Conservation (phyloP, 345 rosid genomes). For the Acer negundo region DNA sequence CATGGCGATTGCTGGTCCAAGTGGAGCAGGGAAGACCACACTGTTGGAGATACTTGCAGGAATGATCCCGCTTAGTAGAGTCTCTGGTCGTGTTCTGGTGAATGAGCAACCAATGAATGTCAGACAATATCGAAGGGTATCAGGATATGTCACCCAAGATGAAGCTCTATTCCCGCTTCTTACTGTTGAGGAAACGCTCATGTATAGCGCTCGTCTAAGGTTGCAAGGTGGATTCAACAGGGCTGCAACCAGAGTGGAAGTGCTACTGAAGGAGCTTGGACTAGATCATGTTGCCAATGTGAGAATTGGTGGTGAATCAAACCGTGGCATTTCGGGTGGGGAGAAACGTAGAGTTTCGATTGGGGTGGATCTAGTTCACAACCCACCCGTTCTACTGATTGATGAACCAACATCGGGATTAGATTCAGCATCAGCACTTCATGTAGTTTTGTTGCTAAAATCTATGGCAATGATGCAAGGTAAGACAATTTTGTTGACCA, state of each 20-base stretch:
- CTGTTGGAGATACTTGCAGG: conserved; percentile 36
- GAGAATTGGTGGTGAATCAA: conserved; percentile 27
- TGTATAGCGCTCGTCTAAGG: conserved; percentile 36
- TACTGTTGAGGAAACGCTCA: conserved; percentile 35
- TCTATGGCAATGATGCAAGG: conserved; percentile 28
- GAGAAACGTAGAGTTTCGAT: conserved; percentile 39
- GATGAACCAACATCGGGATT: conserved; percentile 41
- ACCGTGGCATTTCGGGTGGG: conserved; percentile 36
- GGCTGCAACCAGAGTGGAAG: conserved; percentile 26
- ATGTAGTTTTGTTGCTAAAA: conserved; percentile 30
- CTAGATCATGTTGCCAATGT: conserved; percentile 32
- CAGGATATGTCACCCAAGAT: conserved; percentile 36
- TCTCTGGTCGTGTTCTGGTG: conserved; percentile 32
- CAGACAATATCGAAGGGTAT: conserved; percentile 22
- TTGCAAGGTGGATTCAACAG: conserved; percentile 11
- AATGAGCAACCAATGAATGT: conserved; percentile 31
- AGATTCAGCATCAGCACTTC: conserved; percentile 36
- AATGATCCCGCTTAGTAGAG: conserved; percentile 18
- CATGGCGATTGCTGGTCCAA: conserved; percentile 37
- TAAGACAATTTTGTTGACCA: conserved; percentile 31
- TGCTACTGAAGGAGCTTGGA: conserved; percentile 30
- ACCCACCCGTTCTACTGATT: conserved; percentile 32
- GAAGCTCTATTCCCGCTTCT: conserved; percentile 36
- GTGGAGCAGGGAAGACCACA: conserved; percentile 40
- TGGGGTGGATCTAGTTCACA: conserved; percentile 37